These are phyloP conservation scores for Parachlorella kessleri DNA, from an alignment of 139 green algal genomes.

Conservation along the genomic window DNA sequence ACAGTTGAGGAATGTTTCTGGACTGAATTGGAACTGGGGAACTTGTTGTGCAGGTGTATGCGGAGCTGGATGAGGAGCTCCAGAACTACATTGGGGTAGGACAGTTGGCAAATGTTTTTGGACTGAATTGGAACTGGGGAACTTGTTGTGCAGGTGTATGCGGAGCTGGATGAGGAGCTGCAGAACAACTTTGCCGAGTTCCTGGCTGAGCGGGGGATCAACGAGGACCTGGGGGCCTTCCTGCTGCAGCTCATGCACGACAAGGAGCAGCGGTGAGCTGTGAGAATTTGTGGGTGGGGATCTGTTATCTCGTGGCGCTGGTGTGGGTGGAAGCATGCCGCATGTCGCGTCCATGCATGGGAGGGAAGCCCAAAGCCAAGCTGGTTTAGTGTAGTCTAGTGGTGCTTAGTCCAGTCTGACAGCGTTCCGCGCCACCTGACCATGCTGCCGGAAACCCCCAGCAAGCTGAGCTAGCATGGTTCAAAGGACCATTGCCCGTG, in stretches of 20 bases:
- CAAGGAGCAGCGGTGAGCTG: slow-evolving; percentile 67
- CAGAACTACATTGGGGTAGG: no score
- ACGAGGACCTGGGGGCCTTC: slow-evolving; percentile 61
- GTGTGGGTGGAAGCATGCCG: not conserved
- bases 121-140: no score
- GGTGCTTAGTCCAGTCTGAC: not conserved
- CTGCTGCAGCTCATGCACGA: slow-evolving; percentile 69
- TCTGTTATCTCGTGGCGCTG: not conserved
- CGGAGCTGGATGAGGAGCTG: slow-evolving; percentile 80
- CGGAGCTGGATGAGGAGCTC: no score
- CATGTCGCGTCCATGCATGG: not conserved
- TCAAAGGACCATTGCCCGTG: no score
- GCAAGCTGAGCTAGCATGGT: no score
- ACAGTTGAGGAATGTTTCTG: no score
- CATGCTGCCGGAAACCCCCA: no score
- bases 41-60: no score
- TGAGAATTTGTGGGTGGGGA: no score
- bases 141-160: slow-evolving; percentile 60
- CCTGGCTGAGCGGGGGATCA: slow-evolving; percentile 50
- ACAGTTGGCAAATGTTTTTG: no score
- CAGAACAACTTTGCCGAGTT: slow-evolving; percentile 68
- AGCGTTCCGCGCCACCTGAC: not conserved
- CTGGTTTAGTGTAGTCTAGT: no score
- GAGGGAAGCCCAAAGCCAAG: not conserved
- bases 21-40: no score